These are phyloP conservation scores for Escovopsis sp. DNA, from an alignment of 2,329 filamentous ascomycete species.

Conservation along the genomic window DNA sequence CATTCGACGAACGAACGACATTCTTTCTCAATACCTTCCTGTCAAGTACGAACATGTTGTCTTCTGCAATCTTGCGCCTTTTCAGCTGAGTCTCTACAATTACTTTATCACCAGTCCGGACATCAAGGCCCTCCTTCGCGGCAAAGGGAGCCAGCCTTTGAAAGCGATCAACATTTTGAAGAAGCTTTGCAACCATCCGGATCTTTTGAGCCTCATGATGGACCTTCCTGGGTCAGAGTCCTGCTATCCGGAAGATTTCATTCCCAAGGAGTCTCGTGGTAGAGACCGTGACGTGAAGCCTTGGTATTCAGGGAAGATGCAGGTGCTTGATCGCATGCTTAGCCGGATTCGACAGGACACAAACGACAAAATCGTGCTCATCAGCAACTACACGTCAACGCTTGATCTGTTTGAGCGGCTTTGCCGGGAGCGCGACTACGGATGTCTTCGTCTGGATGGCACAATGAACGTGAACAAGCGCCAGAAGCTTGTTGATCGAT, in stretches of 20 bases:
- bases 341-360: conserved; percentile 89
- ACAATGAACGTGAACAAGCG: conserved; percentile 97
- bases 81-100: conserved; percentile 88
- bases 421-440: conserved; percentile 73
- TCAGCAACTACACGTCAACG: conserved; percentile 96
- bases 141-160: conserved; percentile 88
- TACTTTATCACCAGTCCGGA: conserved; percentile 94
- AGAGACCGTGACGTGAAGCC: conserved; percentile 84
- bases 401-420: conserved; percentile 87
- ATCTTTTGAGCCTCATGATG: conserved; percentile 66
- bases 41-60: conserved; percentile 99
- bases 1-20: conserved; percentile 93
- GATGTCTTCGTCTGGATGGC: conserved; percentile 77
- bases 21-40: conserved; percentile 90
- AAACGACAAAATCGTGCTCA: conserved; percentile 97
- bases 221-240: conserved; percentile 80
- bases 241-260: conserved; percentile 71
- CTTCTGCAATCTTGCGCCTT: conserved; percentile 86
- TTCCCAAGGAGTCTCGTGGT: conserved; percentile 73
- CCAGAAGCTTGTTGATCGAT: conserved; percentile 92
- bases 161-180: conserved; percentile 96
- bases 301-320: conserved; percentile 97
- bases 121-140: conserved; percentile 78
- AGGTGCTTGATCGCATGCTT: conserved; percentile 94
- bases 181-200: conserved; percentile 96